Conservation (phyloP, 2,329 filamentous ascomycete genomes). For the Calonectria montana region DNA sequence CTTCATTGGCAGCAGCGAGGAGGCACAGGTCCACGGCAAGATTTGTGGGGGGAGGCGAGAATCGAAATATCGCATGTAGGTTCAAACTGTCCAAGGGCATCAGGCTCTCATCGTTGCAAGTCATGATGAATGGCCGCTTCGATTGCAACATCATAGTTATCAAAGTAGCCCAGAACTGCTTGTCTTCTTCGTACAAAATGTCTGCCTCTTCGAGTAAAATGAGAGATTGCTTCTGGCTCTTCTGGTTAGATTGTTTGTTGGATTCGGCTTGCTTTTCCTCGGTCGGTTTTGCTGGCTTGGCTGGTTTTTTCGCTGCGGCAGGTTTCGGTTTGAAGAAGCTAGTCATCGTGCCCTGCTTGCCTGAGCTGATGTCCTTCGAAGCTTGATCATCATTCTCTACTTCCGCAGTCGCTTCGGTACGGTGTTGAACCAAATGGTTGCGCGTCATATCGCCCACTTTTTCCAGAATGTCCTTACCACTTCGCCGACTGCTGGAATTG, state of each 20-base stretch:
- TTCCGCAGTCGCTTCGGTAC: conserved; percentile 45
- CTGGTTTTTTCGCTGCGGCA: conserved; percentile 24
- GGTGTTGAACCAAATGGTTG: conserved; percentile 84
- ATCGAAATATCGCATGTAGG: conserved; percentile 87
- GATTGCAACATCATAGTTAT: conserved; percentile 83
- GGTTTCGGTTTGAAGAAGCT: conserved; percentile 79
- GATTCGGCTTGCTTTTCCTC: conserved; percentile 43
- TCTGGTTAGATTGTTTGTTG: conserved; percentile 48
- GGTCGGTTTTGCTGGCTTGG: conserved; percentile 44
- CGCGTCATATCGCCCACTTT: conserved; percentile 96
- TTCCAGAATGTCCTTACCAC: conserved; percentile 89
- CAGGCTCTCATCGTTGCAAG: conserved; percentile 91
- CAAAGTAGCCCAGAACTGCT: conserved; percentile 91
- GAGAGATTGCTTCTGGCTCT: conserved; percentile 88
- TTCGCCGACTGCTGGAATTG: conserved; percentile 84
- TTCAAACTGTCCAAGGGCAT: conserved; percentile 79
- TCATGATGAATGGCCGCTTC: conserved; percentile 92
- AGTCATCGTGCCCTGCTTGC: conserved; percentile 82
- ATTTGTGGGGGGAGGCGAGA: conserved; percentile 73
- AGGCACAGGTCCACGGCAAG: conserved; percentile 84
- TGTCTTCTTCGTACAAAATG: conserved; percentile 93
- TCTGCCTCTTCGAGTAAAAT: conserved; percentile 96
- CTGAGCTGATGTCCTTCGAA: conserved; percentile 69
- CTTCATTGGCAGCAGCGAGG: conserved; percentile 87
- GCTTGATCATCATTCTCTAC: conserved; percentile 45